Evolutionary conservation across 2,329 filamentous ascomycete genomes (phyloP).

Genomic region (Penicillium sp.): DNA sequence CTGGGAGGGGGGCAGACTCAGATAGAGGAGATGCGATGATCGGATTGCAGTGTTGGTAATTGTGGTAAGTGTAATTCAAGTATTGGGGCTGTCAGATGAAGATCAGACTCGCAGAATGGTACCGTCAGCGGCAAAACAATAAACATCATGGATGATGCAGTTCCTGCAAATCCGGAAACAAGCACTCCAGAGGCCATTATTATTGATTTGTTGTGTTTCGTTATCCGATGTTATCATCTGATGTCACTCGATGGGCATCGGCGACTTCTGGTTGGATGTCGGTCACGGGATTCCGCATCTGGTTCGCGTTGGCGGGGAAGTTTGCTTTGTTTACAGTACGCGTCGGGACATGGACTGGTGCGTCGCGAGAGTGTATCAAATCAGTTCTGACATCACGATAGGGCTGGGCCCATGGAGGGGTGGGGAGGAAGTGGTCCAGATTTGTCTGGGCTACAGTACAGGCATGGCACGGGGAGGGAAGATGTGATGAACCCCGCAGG

Average conservation of each 20-base stretch:
- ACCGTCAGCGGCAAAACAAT: constrained; percentile 1
- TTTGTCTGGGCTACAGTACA: constrained; percentile 1
- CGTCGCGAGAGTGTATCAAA: neutral
- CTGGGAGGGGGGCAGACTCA: neutral
- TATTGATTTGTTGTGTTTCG: neutral
- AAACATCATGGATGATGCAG: neutral
- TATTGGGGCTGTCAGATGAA: constrained; percentile 12
- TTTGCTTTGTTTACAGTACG: constrained; percentile 29
- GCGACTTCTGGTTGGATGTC: constrained; percentile 16
- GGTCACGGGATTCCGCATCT: constrained; percentile 33
- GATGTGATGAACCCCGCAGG: constrained; percentile 34
- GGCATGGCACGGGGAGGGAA: constrained; percentile 4
- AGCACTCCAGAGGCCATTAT: neutral
- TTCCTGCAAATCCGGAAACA: constrained; percentile 5
- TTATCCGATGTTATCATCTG: constrained; percentile 5
- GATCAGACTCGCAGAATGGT: neutral
- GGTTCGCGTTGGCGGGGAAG: constrained; percentile 26
- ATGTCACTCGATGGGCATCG: constrained; percentile 5
- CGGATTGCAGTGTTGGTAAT: neutral
- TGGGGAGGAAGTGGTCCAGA: constrained; percentile 2
- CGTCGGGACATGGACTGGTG: neutral
- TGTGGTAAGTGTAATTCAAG: constrained; percentile 26
- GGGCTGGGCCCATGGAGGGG: neutral
- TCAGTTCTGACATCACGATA: constrained; percentile 27
- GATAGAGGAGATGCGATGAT: neutral